A percentile compares a stretch with the other conserved stretches of the same genome.
These are phyloP conservation scores for Cordyceps fumosorosea DNA, from an alignment of 2,329 filamentous ascomycete genomes.

Conservation along the genomic window DNA sequence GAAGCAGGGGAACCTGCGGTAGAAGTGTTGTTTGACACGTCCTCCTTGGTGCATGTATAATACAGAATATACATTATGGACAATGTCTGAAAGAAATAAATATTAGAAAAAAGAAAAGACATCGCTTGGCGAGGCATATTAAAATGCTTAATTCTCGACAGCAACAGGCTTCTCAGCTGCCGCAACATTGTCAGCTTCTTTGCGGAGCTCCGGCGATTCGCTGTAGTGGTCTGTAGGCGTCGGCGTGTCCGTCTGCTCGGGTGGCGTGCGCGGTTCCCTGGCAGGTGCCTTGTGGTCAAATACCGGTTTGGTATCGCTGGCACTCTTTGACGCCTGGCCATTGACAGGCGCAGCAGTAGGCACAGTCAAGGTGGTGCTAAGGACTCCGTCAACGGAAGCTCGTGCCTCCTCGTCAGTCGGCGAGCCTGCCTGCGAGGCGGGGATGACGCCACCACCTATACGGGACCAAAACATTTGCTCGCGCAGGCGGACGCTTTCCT, in stretches of 20 bases:
- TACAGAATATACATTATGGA: conserved; percentile 19
- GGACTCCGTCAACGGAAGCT: neutral
- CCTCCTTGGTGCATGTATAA: neutral
- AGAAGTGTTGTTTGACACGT: neutral
- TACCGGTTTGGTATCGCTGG: neutral
- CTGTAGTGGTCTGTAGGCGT: neutral
- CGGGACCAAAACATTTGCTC: conserved; percentile 98
- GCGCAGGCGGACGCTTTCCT: conserved; percentile 81
- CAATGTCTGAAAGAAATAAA: neutral
- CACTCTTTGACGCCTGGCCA: neutral
- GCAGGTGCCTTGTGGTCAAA: conserved; percentile 11
- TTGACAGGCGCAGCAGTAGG: neutral
- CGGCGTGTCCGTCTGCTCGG: conserved; percentile 3
- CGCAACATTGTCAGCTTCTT: neutral
- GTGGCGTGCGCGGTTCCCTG: conserved; percentile 7
- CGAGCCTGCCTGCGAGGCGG: conserved; percentile 36
- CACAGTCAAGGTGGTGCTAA: neutral
- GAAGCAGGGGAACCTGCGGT: neutral
- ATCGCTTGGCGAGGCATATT: neutral
- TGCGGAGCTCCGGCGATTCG: conserved; percentile 1
- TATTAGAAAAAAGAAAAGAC: neutral
- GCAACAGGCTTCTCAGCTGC: neutral
- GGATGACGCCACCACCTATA: conserved; percentile 85
- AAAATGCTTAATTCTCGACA: neutral
- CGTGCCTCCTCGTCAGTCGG: neutral